Base-by-base conservation (phyloP, 163 green algal species). In the Picocystis sp. region DNA sequence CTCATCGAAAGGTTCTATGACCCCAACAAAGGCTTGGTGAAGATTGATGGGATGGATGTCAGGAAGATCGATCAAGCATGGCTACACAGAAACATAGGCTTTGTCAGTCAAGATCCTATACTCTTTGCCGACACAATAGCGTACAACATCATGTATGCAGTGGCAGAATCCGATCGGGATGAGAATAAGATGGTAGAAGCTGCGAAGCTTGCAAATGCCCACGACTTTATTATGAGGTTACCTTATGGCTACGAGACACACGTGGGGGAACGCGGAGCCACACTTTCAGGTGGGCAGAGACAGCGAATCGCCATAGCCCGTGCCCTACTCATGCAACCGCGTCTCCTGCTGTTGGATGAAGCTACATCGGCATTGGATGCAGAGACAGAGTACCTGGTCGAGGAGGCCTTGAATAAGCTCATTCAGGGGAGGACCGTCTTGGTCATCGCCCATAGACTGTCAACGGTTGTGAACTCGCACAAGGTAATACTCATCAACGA, bases 1-100 rank as follows among this genome's bases (percentile, higher is more conserved):
- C 69, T 94, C 2, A 61, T 87, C 17, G 66, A 85, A 63, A 75
- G 84, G 42, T 93, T 87, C 60, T 94, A 93, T 52, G 83, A 93
- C 47, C 62, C 73, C 11, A 19, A 47, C 11, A 62, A 77, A 58
- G 71, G 71, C 17, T n/a, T 57, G 55, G 63, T 71, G 21, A 33
- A 67, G 21, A 63, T 65, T 48, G 21, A 69, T 2, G 57, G 51
- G 22, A 29, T 29, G 47, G 24, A 48, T 63, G 15, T 63, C 65
- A 1, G 5, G 22, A 10, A 21, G 44, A 21, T 91, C 87, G 61
- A 66, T 52, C 0, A 57, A 73, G 15, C 62, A 62, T 1, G 74
- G 84, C 53, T 92, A 77, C 80, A 24, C 44, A 33, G 44, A 8
- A 24, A 23, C 8, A 38, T 38, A 38, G 29, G 29, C 29, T 38